phyloP scores from a whole-genome alignment of 495 filamentous ascomycete genomes.

The Penicillium chermesinum region DNA sequence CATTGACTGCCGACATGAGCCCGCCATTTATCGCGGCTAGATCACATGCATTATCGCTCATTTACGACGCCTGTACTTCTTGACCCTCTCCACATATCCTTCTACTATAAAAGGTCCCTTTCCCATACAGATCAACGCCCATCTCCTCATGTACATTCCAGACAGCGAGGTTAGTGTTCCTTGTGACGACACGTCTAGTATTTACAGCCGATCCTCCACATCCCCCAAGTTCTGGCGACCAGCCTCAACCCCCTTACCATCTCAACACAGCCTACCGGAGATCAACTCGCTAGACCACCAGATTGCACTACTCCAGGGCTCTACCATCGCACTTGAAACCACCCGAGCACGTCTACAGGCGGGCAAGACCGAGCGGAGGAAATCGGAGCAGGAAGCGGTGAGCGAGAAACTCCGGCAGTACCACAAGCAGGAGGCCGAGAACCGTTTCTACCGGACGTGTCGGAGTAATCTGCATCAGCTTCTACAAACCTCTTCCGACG shows the following conservation, averaged over 20 bases:
- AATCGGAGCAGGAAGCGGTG: background rate
- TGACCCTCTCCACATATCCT: too few relatives aligned
- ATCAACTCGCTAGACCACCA: constrained; percentile 10
- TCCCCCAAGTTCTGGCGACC: background rate
- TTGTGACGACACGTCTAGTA: constrained; percentile 2
- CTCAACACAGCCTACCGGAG: constrained; percentile 2
- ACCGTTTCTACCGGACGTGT: constrained; percentile 4
- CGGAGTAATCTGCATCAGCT: constrained; percentile 1
- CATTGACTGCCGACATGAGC: too few relatives aligned
- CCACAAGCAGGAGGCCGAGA: constrained; percentile 3
- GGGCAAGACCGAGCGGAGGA: background rate
- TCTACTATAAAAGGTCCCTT: background rate
- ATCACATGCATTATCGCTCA: too few relatives aligned
- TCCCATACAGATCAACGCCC: background rate
- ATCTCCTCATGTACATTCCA: background rate
- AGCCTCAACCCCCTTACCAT: background rate
- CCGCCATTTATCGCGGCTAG: too few relatives aligned
- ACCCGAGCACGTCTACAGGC: background rate
- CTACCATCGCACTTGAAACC: constrained; percentile 9
- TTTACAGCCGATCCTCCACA: constrained; percentile 4
- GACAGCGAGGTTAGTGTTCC: background rate
- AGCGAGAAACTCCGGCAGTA: constrained; percentile 1
- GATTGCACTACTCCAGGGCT: constrained; percentile 4
- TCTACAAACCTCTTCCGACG: background rate
- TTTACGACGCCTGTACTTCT: too few relatives aligned